Conservation (phyloP, 148 eudicot species). For the Rhododendron ovatum region DNA sequence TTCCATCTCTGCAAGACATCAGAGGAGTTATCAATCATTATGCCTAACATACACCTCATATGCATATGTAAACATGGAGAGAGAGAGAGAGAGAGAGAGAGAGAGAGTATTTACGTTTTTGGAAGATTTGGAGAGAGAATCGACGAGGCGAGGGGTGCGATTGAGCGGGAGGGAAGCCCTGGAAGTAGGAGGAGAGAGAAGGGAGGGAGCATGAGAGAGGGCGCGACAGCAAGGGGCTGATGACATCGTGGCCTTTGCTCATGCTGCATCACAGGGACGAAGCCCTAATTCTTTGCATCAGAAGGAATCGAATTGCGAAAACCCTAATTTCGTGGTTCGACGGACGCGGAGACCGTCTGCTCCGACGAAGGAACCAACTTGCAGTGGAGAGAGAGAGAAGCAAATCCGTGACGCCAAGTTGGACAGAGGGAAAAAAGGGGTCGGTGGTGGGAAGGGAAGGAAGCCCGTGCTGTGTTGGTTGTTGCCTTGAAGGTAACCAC, state of each 20-base stretch:
- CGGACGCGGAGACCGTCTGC: not conserved
- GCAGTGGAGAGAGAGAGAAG: not conserved
- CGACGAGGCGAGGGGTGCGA: constrained; percentile 24
- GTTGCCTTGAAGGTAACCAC: not conserved
- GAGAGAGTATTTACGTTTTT: constrained; percentile 27
- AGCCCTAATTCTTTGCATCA: constrained; percentile 10
- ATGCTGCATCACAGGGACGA: constrained; percentile 16
- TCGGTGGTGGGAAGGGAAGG: not conserved
- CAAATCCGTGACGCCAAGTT: not conserved
- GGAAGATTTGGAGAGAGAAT: constrained; percentile 24
- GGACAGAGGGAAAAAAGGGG: not conserved
- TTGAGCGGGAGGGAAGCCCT: constrained; percentile 25
- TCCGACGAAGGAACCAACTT: not conserved
- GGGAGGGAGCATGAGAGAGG: constrained; percentile 29
- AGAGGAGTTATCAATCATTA: not conserved
- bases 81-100: not conserved
- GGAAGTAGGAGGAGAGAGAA: constrained; percentile 23
- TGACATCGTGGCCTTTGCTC: not conserved
- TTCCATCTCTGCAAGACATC: constrained; percentile 50
- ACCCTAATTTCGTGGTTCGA: constrained; percentile 11
- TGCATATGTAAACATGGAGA: not conserved
- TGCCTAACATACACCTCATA: not conserved
- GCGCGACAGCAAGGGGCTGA: constrained; percentile 22
- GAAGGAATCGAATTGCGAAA: not conserved
- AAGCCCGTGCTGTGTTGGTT: not conserved